Conservation (phyloP, 75 land plant genomes). For the Pinus tabuliformis region DNA sequence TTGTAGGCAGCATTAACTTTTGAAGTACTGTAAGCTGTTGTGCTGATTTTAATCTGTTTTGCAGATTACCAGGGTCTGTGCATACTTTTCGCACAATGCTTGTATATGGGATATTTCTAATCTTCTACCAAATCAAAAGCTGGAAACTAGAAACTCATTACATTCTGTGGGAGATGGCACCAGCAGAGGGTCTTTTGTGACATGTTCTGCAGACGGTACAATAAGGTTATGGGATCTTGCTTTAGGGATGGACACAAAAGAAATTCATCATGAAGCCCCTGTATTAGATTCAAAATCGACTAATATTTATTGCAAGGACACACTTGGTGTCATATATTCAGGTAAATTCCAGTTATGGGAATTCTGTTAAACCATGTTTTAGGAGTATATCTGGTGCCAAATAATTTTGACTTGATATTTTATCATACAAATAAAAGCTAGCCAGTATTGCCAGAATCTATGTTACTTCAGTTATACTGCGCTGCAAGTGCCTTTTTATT, state of each 20-base stretch:
- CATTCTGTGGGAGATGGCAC: conserved; percentile 32
- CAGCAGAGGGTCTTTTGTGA: conserved; percentile 51
- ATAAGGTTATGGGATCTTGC: conserved; percentile 68
- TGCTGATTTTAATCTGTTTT: conserved; percentile 1
- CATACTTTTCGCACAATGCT: conserved; percentile 52
- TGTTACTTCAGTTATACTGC: no score
- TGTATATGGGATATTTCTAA: conserved; percentile 77
- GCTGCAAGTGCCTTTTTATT: neutral
- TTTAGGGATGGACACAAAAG: conserved; percentile 12
- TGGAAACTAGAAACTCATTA: conserved; percentile 19
- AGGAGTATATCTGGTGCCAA: neutral
- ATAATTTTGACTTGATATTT: conserved; percentile 12
- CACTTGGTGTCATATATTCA: conserved; percentile 39
- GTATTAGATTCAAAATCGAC: conserved; percentile 13
- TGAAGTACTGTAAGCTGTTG: neutral
- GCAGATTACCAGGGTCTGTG: conserved; percentile 50
- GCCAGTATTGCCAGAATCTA: neutral
- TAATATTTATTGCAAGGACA: conserved; percentile 36
- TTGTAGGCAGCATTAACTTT: neutral
- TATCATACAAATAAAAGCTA: neutral
- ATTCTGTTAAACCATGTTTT: neutral
- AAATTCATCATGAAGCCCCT: neutral
- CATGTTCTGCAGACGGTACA: conserved; percentile 79
- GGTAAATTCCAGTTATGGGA: conserved; percentile 14
- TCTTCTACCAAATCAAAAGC: conserved; percentile 28